Conservation (phyloP, 768 basidiomycete species). For the Lyophyllum atratum region DNA sequence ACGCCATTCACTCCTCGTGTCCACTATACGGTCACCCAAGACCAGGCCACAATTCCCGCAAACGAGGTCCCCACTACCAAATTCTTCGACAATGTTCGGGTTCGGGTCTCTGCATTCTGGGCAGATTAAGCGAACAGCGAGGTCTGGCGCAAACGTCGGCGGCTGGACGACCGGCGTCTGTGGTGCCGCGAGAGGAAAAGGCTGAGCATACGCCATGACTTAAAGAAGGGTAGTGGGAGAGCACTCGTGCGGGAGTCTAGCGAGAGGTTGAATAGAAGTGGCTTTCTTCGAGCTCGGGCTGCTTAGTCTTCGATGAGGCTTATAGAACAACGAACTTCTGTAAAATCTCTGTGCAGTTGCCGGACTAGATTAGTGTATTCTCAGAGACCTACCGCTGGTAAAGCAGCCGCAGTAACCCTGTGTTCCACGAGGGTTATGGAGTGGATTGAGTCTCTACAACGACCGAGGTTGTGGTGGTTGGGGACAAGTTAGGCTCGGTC, state of each 20-base stretch:
- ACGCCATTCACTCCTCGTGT: slow-evolving; percentile 98
- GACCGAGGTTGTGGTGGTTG: slow-evolving; percentile 13
- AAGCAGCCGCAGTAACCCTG: slow-evolving; percentile 3
- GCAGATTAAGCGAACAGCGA: slow-evolving; percentile 88
- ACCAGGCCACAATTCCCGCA: slow-evolving; percentile 93
- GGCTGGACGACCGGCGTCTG: slow-evolving; percentile 54
- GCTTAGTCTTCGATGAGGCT: background rate
- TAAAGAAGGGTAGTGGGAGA: slow-evolving; percentile 24
- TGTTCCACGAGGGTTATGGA: background rate
- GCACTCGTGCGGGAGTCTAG: slow-evolving; percentile 22
- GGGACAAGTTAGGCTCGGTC: background rate
- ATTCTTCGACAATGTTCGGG: slow-evolving; percentile 96
- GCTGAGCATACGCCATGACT: slow-evolving; percentile 72
- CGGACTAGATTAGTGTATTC: slow-evolving; percentile 12
- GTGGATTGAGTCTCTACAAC: slow-evolving; percentile 4
- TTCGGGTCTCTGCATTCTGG: slow-evolving; percentile 94
- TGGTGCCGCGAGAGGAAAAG: slow-evolving; percentile 75
- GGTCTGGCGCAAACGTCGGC: slow-evolving; percentile 73
- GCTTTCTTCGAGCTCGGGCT: slow-evolving; percentile 3
- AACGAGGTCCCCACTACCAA: slow-evolving; percentile 96
- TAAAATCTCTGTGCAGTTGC: slow-evolving; percentile 17
- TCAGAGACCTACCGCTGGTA: slow-evolving; percentile 16
- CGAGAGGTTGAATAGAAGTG: background rate
- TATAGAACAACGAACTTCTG: slow-evolving; percentile 10
- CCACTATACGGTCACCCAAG: slow-evolving; percentile 93